Conservation (phyloP, 306 rosid species). For the Abrus pulchellus region DNA sequence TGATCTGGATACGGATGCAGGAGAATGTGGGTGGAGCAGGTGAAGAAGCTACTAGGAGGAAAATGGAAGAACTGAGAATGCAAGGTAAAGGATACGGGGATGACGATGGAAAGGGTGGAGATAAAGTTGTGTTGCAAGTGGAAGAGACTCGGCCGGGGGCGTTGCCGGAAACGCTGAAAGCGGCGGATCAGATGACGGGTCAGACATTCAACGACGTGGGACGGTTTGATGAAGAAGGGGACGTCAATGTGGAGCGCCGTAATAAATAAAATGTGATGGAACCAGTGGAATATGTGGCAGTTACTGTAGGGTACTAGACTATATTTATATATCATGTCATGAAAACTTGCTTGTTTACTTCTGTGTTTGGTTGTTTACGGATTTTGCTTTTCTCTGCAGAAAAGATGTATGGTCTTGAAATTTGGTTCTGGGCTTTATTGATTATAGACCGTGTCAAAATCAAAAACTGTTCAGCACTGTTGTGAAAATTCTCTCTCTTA, state of each 20-base stretch:
- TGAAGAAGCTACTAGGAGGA: slow-evolving; percentile 59
- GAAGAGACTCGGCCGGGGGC: slow-evolving; percentile 62
- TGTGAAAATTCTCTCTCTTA: no score
- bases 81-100: slow-evolving; percentile 35
- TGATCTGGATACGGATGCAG: slow-evolving; percentile 45
- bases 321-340: not conserved
- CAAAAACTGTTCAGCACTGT: no score
- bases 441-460: no score
- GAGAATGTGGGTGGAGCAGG: slow-evolving; percentile 60
- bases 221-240: slow-evolving; percentile 54
- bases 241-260: slow-evolving; percentile 44
- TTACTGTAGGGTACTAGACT: not conserved
- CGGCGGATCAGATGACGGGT: slow-evolving; percentile 67
- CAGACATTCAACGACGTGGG: slow-evolving; percentile 81
- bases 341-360: not conserved
- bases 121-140: slow-evolving; percentile 40
- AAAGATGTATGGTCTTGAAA: not conserved
- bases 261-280: slow-evolving; percentile 12
- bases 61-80: slow-evolving; percentile 58
- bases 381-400: not conserved
- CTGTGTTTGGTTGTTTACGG: not conserved
- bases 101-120: slow-evolving; percentile 25
- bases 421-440: not conserved
- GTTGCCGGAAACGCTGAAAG: slow-evolving; percentile 55
- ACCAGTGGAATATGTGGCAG: no score